Percentiles rank a stretch among this genome's conserved stretches.
Evolutionary conservation across 768 basidiomycete genomes (phyloP).

Genomic region (Termitomyces sp.): DNA sequence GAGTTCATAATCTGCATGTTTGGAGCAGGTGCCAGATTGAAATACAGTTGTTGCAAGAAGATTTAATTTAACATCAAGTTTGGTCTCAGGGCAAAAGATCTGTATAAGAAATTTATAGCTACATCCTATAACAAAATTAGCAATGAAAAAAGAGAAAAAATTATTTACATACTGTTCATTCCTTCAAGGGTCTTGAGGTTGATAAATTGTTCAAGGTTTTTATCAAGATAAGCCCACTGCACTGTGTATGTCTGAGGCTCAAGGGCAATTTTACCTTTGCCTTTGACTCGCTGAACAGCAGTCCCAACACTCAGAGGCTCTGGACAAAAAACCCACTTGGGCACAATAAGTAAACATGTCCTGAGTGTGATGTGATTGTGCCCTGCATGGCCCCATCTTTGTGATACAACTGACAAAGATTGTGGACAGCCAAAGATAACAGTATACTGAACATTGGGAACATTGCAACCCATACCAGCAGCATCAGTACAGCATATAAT

Average conservation of each 20-base stretch:
- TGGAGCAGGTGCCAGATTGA: neutral
- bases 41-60: neutral
- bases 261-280: neutral
- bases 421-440: slow-evolving; percentile 19
- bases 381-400: neutral
- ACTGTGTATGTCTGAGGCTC: neutral
- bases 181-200: too few relatives aligned
- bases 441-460: slow-evolving; percentile 20
- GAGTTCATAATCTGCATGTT: neutral
- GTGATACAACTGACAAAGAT: slow-evolving; percentile 10
- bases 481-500: slow-evolving; percentile 27
- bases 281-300: neutral
- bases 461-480: slow-evolving; percentile 29
- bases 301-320: neutral
- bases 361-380: neutral
- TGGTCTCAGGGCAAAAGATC: neutral
- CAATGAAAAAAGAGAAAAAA: too few relatives aligned
- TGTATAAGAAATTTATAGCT: neutral
- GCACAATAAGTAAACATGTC: neutral
- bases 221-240: neutral
- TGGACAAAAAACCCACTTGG: neutral
- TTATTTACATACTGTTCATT: too few relatives aligned
- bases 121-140: neutral
- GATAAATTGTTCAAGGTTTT: neutral
- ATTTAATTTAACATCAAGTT: neutral